phyloP scores from a whole-genome alignment of 2,329 filamentous ascomycete genomes.

The Xylariaceae sp. region DNA sequence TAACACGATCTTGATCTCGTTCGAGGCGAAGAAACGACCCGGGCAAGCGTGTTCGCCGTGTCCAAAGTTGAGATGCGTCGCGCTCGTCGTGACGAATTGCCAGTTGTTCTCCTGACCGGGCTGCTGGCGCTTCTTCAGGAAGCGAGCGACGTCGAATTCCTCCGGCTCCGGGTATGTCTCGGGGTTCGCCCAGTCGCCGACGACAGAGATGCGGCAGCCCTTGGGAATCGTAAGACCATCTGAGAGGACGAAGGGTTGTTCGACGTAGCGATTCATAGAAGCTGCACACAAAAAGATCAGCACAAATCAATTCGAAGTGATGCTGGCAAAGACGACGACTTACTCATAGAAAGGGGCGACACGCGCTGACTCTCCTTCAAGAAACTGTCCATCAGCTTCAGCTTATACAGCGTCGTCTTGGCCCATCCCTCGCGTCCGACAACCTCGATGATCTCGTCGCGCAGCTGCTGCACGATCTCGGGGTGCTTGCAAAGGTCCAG shows the following conservation, averaged over 20 bases:
- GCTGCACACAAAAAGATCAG: constrained; percentile 15
- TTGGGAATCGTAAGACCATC: constrained; percentile 30
- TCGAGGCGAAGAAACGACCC: constrained; percentile 25
- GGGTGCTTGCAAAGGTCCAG: constrained; percentile 42
- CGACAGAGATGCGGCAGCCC: constrained; percentile 28
- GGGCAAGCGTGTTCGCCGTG: constrained; percentile 38
- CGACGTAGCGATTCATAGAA: constrained; percentile 32
- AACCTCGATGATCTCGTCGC: constrained; percentile 40
- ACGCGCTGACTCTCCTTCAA: constrained; percentile 37
- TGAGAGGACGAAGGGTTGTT: constrained; percentile 25
- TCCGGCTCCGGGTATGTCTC: constrained; percentile 27
- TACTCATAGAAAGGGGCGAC: constrained; percentile 29
- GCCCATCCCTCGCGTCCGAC: constrained; percentile 31
- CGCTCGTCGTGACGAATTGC: constrained; percentile 36
- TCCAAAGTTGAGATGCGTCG: constrained; percentile 35
- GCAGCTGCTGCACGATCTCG: constrained; percentile 40
- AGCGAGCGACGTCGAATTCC: constrained; percentile 30
- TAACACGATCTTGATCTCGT: constrained; percentile 25
- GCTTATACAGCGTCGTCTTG: constrained; percentile 33
- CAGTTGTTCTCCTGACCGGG: constrained; percentile 32
- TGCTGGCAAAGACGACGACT: constrained; percentile 3
- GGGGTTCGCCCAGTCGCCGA: constrained; percentile 29
- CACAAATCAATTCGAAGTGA: not conserved
- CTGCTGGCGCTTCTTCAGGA: constrained; percentile 28
- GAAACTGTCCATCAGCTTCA: constrained; percentile 39